Evolutionary conservation across 2,329 filamentous ascomycete species (phyloP).

Genomic region (Corynespora cassiicola): DNA sequence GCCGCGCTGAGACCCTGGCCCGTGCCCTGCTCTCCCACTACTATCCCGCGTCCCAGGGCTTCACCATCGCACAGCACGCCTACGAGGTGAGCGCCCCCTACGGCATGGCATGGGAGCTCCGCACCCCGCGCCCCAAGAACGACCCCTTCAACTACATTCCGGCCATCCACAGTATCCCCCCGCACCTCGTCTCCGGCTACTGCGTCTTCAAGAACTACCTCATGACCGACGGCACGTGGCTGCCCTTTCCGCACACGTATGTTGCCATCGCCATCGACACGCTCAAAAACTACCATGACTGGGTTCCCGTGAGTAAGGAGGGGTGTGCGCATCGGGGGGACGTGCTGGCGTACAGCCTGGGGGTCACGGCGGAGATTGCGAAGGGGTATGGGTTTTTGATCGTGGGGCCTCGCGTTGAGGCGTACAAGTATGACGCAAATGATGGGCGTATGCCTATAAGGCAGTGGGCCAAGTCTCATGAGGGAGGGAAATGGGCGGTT

Average conservation of each 20-base stretch:
- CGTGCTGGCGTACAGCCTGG: conserved; percentile 24
- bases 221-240: too few species aligned
- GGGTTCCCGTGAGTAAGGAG: conserved; percentile 10
- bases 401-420: conserved; percentile 29
- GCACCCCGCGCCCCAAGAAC: too few species aligned
- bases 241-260: conserved; percentile 23
- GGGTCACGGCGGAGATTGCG: conserved; percentile 16
- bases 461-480: background rate
- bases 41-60: conserved; percentile 26
- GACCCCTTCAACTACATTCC: too few species aligned
- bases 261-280: conserved; percentile 33
- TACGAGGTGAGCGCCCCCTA: conserved; percentile 15
- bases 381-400: conserved; percentile 28
- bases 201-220: background rate
- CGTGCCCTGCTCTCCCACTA: conserved; percentile 27
- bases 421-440: conserved; percentile 26
- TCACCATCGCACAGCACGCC: conserved; percentile 13
- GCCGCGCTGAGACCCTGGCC: conserved; percentile 23
- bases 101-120: conserved; percentile 11
- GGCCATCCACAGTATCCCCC: too few species aligned
- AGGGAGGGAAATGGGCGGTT: conserved; percentile 4
- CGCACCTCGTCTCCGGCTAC: too few species aligned
- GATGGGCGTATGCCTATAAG: background rate
- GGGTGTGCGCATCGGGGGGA: conserved; percentile 22
- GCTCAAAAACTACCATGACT: conserved; percentile 15